Evolutionary conservation across 2,329 filamentous ascomycete species (phyloP), one percentile per base, ranked within the genome.

Genomic region (Madurella fahalii): DNA sequence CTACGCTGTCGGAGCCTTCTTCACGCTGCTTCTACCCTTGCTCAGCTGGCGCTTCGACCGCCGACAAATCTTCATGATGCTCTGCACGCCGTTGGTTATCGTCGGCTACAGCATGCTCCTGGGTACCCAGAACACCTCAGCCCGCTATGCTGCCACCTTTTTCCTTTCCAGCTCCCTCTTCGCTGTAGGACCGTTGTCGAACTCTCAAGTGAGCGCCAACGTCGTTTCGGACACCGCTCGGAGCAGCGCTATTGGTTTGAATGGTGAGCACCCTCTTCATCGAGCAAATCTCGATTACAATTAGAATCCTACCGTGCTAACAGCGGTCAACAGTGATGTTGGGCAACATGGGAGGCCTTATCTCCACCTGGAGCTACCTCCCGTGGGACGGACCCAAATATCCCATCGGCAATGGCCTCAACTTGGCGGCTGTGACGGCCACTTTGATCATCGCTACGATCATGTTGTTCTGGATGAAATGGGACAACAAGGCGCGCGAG

Each of bases 101-200:
- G 67, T 78, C 18, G 86, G 86, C 2, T 89, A 88, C 68, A 79
- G 82, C 66, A 82, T 89, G 75, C 87, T 88, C 67, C 72, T 89
- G 1, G 82, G 79, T 18, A 78, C 74, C 43, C 70, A 66, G 5
- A 67, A 78, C 44, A 49, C 76, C 0, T 69, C 72, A 32, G 77
- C 81, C 2, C 80, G 85, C 30, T 89, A 89, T 65, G 85, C 77
- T 2, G 86, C 85, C 0, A 85, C 81, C 0, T 89, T 89, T 70
- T 65, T 89, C 49, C 83, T 87, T 40, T 80, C 84, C 2, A 74
- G 75, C 12, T 83, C 83, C 7, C 79, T 81, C 4, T 88, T 86
- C 58, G 70, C 80, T 2, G 79, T 82, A 39, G 86, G 86, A 0
- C 76, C 85, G 0, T 72, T 89, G 4, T 80, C 79, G 62, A 87